Conservation (phyloP, 305 asterid species). For the Euphrasia arctica region DNA sequence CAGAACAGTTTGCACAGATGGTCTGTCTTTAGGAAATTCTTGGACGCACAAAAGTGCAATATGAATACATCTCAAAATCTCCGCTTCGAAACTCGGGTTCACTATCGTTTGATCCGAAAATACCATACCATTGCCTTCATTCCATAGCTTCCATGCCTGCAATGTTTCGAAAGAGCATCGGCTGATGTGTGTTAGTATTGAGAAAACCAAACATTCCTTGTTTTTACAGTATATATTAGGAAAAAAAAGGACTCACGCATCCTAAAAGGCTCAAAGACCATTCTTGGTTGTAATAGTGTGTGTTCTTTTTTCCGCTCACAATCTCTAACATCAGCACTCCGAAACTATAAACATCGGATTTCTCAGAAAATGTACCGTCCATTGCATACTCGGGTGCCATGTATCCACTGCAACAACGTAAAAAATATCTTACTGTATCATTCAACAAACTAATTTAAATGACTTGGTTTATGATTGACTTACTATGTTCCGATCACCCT, state of each 20-base stretch:
- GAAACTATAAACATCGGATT: conserved; percentile 38
- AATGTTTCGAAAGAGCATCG: neutral
- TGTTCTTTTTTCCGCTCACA: conserved; percentile 31
- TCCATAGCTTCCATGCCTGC: conserved; percentile 1
- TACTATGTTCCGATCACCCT: conserved; percentile 47
- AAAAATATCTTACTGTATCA: neutral
- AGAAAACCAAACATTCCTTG: neutral
- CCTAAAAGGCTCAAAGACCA: conserved; percentile 12
- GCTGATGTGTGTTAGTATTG: neutral
- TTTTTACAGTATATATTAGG: neutral
- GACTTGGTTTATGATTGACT: neutral
- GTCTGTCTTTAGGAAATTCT: neutral
- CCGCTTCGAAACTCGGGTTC: neutral
- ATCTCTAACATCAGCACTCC: conserved; percentile 41
- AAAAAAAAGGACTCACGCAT: neutral
- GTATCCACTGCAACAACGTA: conserved; percentile 34
- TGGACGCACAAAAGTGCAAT: conserved; percentile 1
- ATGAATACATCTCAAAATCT: neutral
- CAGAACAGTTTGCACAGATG: neutral
- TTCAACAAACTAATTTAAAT: too few species aligned
- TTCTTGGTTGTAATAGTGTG: conserved; percentile 20
- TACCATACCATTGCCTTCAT: neutral
- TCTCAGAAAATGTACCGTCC: conserved; percentile 36
- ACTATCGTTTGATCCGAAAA: neutral
- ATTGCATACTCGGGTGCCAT: conserved; percentile 43